These are phyloP conservation scores for Musa schizocarpa DNA, from an alignment of 176 grass and related monocot genomes.

Conservation along the genomic window DNA sequence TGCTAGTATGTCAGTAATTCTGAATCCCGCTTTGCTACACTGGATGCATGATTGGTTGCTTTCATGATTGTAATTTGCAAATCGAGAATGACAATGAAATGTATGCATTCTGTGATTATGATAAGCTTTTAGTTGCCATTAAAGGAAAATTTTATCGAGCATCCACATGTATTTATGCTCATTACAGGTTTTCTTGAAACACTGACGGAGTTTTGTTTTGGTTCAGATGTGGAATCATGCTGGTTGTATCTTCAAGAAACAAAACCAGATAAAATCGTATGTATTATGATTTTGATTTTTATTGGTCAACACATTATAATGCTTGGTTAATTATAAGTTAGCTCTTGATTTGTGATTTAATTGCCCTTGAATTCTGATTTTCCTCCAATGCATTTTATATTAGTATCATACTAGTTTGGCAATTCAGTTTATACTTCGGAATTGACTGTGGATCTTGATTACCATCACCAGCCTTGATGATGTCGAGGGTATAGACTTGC, in stretches of 20 bases:
- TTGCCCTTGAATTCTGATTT: not conserved
- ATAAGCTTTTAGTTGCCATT: not conserved
- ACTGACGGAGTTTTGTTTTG: not conserved
- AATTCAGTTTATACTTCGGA: not conserved
- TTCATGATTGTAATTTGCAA: not conserved
- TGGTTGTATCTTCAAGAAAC: constrained; percentile 69
- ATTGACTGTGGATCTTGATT: not conserved
- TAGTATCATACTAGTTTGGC: not conserved
- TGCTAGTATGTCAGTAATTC: not conserved
- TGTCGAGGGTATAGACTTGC: constrained; percentile 76
- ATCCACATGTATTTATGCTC: not conserved
- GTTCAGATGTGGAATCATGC: constrained; percentile 97
- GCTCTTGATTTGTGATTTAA: not conserved
- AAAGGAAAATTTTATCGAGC: not conserved
- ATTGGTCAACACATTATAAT: not conserved
- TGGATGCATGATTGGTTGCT: too few relatives aligned
- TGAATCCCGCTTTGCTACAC: not conserved
- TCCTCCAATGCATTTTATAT: not conserved
- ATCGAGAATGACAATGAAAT: not conserved
- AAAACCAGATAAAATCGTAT: constrained; percentile 93
- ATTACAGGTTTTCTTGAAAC: not conserved
- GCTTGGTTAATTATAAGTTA: not conserved
- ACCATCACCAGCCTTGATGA: constrained; percentile 55
- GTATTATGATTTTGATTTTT: not conserved
- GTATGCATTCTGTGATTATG: not conserved